Evolutionary conservation across 257 asterid genomes (phyloP).

Genomic region (Fraxinus cuspidata): DNA sequence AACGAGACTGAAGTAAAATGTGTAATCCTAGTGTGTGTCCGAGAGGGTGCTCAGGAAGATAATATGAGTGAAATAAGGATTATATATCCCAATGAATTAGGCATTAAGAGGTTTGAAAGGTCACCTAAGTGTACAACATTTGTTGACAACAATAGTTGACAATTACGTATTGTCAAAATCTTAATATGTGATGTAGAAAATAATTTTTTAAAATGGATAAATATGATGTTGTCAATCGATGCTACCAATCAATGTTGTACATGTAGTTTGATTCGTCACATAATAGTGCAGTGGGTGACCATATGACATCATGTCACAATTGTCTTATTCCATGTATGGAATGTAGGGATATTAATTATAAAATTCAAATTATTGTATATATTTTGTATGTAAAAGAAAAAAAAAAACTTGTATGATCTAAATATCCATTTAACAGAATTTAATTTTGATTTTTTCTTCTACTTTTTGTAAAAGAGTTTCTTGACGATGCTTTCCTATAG

Average conservation of each 20-base stretch:
- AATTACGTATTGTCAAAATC: too few relatives aligned
- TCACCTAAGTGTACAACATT: too few relatives aligned
- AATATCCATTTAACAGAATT: too few relatives aligned
- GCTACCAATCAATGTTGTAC: too few relatives aligned
- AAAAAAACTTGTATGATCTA: neutral
- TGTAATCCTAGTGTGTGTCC: neutral
- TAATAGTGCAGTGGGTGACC: constrained; percentile 5
- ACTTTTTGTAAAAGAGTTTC: too few relatives aligned
- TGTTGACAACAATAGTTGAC: too few relatives aligned
- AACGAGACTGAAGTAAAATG: neutral
- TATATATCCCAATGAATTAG: neutral
- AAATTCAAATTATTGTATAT: neutral
- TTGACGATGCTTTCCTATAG: too few relatives aligned
- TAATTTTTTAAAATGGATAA: too few relatives aligned
- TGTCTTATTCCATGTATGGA: neutral
- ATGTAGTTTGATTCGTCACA: too few relatives aligned
- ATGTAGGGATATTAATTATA: neutral
- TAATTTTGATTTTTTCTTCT: too few relatives aligned
- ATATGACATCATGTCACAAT: neutral
- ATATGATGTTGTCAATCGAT: too few relatives aligned
- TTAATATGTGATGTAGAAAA: too few relatives aligned
- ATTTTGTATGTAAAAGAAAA: neutral
- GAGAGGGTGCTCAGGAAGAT: neutral
- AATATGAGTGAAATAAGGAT: neutral
- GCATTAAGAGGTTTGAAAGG: constrained; percentile 30